Evolutionary conservation across 2,329 filamentous ascomycete species (phyloP), one percentile per base, ranked within the genome.

Genomic region (Botrytis byssoidea): DNA sequence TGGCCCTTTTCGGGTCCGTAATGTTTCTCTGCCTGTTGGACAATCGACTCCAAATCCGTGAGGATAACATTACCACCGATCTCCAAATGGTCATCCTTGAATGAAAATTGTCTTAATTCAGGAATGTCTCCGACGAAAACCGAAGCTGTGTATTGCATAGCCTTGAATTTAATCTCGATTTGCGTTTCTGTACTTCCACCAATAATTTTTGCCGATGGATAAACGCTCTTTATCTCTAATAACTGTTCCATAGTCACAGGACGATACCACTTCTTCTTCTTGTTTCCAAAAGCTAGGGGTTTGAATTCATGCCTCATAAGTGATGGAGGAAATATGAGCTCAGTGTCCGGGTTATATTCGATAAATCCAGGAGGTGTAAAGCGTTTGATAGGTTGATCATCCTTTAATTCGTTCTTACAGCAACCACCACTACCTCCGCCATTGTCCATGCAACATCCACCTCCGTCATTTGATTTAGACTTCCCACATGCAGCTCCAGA

Each of bases 141-240:
- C 0, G 95, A 98, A 1, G 93, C 90, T 6, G 92, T 91, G 81
- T 98, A 98, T 78, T 94, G 89, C 86, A 97, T 89, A 1, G 92
- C 94, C 84, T 98, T 98, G 88, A 99, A 98, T 83, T 97, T 98
- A 84, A 97, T 93, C 83, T 99, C 96, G 75, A 99, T 98, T 83
- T 98, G 96, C 0, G 95, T 98, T 83, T 99, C 96, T 3, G 95
- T 97, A 81, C 94, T 97, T 75, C 96, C 96, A 68, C 94, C 95
- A 75, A 99, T 97, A 75, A 99, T 90, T 83, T 98, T 99, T 7
- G 95, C 94, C 40, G 91, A 90, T 0, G 95, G 95, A 77, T 94
- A 91, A 0, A 88, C 90, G 78, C 87, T 90, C 85, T 98, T 98
- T 84, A 99, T 97, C 81, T 97, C 92, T 25, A 98, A 87, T 25